Evolutionary conservation across 768 basidiomycete genomes (phyloP).

Genomic region (Amanita polypyramis): DNA sequence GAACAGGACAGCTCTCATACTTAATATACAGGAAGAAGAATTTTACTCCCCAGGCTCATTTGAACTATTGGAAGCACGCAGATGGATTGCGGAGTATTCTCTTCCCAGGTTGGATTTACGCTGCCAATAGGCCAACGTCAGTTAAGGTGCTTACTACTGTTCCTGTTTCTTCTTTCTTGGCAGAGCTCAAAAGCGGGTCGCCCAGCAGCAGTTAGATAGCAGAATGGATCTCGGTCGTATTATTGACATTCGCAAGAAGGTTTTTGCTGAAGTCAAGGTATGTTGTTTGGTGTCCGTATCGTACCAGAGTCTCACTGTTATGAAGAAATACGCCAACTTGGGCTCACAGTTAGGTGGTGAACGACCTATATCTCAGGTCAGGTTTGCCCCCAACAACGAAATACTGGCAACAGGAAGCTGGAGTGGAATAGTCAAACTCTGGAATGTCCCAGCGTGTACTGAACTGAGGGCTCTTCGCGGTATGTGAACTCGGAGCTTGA

Average conservation of each 20-base stretch:
- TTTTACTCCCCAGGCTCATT: conserved; percentile 91
- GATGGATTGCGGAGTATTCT: conserved; percentile 87
- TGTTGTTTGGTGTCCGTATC: conserved; percentile 11
- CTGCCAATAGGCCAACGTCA: conserved; percentile 38
- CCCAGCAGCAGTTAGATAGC: conserved; percentile 86
- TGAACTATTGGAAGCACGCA: conserved; percentile 76
- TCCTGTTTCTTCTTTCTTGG: conserved; percentile 27
- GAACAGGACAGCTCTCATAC: conserved; percentile 6
- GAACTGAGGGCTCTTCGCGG: conserved; percentile 68
- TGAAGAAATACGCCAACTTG: conserved; percentile 78
- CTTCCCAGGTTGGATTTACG: conserved; percentile 82
- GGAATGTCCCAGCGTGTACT: conserved; percentile 91
- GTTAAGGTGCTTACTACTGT: conserved; percentile 70
- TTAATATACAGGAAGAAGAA: conserved; percentile 62
- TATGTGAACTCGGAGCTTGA: conserved; percentile 16
- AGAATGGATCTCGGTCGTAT: conserved; percentile 79
- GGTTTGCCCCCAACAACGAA: conserved; percentile 88
- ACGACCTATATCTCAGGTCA: conserved; percentile 85
- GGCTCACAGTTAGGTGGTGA: conserved; percentile 99
- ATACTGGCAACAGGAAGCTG: conserved; percentile 90
- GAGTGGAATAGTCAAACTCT: conserved; percentile 91
- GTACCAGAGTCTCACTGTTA: neutral
- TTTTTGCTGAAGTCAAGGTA: conserved; percentile 87
- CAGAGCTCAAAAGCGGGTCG: conserved; percentile 94
- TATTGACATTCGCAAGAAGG: conserved; percentile 86